Evolutionary conservation across 306 rosid genomes (phyloP).

Genomic region (Urtica urens): DNA sequence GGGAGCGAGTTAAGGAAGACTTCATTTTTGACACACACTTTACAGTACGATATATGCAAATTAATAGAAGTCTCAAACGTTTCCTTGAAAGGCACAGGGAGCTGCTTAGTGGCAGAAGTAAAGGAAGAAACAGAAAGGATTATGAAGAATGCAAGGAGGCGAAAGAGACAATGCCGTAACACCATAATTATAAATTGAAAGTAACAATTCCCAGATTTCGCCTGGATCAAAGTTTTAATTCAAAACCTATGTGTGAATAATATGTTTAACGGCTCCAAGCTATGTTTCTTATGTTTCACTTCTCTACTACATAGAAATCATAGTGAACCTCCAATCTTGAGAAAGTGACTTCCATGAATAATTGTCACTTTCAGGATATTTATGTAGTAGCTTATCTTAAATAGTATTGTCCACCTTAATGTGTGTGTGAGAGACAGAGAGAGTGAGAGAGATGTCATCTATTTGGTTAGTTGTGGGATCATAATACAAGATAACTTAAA

Average conservation of each 20-base stretch:
- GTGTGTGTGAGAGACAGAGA: no score
- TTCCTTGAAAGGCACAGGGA: conserved; percentile 28
- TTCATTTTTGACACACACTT: no score
- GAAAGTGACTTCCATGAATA: neutral
- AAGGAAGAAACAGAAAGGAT: conserved; percentile 63
- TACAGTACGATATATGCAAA: no score
- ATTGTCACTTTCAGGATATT: neutral
- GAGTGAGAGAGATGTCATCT: no score
- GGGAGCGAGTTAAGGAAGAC: no score
- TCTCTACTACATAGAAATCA: neutral
- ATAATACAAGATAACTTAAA: no score
- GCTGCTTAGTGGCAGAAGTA: conserved; percentile 36
- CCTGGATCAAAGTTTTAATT: neutral
- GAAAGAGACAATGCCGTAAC: conserved; percentile 57
- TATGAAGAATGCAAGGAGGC: conserved; percentile 75
- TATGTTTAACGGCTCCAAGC: no score
- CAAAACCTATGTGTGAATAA: neutral
- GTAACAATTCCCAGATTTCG: conserved; percentile 27
- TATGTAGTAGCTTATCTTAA: neutral
- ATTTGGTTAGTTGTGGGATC: no score
- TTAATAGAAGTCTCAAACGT: no score
- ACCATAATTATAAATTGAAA: conserved; percentile 50
- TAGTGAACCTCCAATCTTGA: neutral
- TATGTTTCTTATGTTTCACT: no score
- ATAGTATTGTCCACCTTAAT: neutral